phyloP scores from a whole-genome alignment of 495 filamentous ascomycete species.

The Niebla homalea region DNA sequence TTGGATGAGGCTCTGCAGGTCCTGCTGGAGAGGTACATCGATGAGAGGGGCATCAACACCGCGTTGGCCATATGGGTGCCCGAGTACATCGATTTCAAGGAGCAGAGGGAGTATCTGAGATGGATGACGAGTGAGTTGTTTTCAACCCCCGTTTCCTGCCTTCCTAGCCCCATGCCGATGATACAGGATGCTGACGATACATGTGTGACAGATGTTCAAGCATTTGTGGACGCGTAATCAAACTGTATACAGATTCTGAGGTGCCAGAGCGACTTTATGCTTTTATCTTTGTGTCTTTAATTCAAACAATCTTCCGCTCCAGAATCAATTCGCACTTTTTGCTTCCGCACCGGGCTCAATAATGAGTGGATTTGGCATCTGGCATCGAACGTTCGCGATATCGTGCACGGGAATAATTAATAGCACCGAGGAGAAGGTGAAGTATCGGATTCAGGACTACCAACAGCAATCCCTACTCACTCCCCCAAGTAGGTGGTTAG shows the following conservation, averaged over 20 bases:
- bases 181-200: neutral
- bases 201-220: constrained; percentile 46
- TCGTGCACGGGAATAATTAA: neutral
- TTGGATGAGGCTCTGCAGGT: constrained; percentile 92
- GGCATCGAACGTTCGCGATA: too few relatives aligned
- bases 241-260: neutral
- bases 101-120: constrained; percentile 90
- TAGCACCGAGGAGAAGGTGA: neutral
- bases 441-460: neutral
- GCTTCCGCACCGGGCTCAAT: too few relatives aligned
- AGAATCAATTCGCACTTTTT: neutral
- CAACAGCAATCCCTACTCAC: neutral
- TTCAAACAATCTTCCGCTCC: constrained; percentile 6
- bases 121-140: constrained; percentile 65
- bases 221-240: constrained; percentile 56
- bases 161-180: neutral
- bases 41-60: constrained; percentile 84
- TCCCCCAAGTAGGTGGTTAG: neutral
- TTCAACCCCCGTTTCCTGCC: neutral
- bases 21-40: constrained; percentile 82
- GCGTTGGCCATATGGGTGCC: constrained; percentile 80
- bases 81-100: constrained; percentile 96
- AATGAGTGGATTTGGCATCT: too few relatives aligned
- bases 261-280: too few relatives aligned
- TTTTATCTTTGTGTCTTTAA: constrained; percentile 3